A percentile compares a stretch with the other conserved stretches of the same genome.
Conservation (phyloP, 176 grass and related monocot genomes). For the Carex littledalei region DNA sequence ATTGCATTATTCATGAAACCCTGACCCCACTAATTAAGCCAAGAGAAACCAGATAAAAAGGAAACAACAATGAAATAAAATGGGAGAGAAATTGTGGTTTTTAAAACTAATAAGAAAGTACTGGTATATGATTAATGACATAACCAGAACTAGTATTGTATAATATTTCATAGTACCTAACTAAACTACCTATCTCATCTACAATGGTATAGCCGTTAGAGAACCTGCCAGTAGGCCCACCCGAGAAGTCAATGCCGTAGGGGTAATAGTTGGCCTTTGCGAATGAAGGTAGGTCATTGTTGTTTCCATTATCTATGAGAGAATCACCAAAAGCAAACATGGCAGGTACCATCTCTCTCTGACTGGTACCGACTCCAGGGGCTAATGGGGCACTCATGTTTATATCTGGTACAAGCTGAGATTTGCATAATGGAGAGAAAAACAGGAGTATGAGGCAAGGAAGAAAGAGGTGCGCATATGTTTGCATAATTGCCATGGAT, state of each 20-base stretch:
- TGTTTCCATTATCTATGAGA: slow-evolving; percentile 90
- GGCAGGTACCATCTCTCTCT: slow-evolving; percentile 48
- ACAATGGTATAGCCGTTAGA: slow-evolving; percentile 97
- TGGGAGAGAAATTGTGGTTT: background rate
- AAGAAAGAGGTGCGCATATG: background rate
- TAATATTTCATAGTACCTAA: slow-evolving; percentile 21
- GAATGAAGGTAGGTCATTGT: slow-evolving; percentile 68
- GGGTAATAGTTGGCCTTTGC: slow-evolving; percentile 93
- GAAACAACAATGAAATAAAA: background rate
- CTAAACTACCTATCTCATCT: slow-evolving; percentile 34
- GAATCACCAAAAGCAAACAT: slow-evolving; percentile 98
- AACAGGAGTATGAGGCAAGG: background rate
- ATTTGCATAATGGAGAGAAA: slow-evolving; percentile 15
- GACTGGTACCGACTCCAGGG: slow-evolving; percentile 11
- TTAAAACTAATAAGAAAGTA: background rate
- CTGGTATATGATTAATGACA: background rate
- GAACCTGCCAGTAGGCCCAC: slow-evolving; percentile 75
- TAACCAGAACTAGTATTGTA: background rate
- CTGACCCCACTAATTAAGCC: background rate
- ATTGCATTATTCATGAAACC: background rate
- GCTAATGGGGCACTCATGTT: slow-evolving; percentile 46
- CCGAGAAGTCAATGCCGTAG: slow-evolving; percentile 91
- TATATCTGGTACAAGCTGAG: slow-evolving; percentile 39
- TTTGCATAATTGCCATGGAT: slow-evolving; percentile 1
- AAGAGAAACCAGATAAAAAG: background rate